Percentiles rank a stretch among this genome's conserved stretches.
Evolutionary conservation across 176 grass and related monocot species (phyloP).

Genomic region (Aegilops bicornis): DNA sequence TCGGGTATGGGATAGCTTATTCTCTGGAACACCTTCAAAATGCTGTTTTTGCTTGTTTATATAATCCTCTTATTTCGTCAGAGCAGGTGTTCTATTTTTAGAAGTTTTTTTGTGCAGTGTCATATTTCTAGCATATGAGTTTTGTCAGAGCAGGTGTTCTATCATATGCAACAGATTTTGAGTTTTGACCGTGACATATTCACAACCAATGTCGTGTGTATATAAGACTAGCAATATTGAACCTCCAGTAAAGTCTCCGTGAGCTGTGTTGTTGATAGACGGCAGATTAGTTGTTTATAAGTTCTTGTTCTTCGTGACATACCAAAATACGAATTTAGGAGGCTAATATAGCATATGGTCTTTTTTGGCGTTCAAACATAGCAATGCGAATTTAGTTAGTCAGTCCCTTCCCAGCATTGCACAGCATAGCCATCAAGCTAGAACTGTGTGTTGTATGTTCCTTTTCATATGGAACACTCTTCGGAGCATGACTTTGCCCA

Average conservation of each 20-base stretch:
- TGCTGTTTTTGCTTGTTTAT: background rate
- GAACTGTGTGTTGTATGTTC: slow-evolving; percentile 9
- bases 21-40: background rate
- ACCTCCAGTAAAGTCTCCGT: background rate
- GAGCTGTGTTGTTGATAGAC: background rate
- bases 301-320: slow-evolving; percentile 5
- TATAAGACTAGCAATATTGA: background rate
- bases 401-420: background rate
- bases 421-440: slow-evolving; percentile 3
- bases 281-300: background rate
- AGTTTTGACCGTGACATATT: background rate
- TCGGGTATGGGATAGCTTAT: slow-evolving; percentile 13
- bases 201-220: background rate
- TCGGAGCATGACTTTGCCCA: background rate
- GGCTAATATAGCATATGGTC: background rate
- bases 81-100: no score
- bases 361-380: background rate
- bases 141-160: no score
- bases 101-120: no score
- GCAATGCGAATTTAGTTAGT: slow-evolving; percentile 6
- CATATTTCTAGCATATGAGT: no score
- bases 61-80: background rate
- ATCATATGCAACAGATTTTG: background rate
- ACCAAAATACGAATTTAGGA: background rate
- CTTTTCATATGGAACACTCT: background rate